These are phyloP conservation scores for Solanum ahanhuiri DNA, from an alignment of 257 asterid species.

Conservation along the genomic window DNA sequence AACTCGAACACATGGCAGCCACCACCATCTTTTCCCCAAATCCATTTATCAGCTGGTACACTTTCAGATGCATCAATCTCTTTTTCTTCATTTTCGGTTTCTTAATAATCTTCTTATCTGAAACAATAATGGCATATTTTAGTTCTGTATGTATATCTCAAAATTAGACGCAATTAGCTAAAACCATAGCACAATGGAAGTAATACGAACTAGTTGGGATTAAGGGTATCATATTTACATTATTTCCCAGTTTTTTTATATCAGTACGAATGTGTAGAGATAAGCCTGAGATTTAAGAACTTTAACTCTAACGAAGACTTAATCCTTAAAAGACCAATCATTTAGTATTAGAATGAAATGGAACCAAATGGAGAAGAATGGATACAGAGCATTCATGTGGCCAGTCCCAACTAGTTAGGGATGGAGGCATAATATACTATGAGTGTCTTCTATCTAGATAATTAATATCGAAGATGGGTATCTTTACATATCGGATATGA, in stretches of 20 bases:
- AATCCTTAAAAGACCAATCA: neutral
- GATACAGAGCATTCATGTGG: neutral
- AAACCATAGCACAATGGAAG: neutral
- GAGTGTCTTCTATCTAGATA: neutral
- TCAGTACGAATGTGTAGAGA: neutral
- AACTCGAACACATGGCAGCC: constrained; percentile 68
- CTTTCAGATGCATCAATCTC: neutral
- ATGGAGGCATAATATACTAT: neutral
- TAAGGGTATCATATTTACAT: neutral
- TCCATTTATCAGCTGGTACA: constrained; percentile 85
- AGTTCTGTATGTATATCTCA: neutral
- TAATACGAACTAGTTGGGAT: neutral
- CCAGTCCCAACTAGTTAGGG: neutral
- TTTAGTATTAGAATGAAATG: neutral
- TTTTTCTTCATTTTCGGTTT: neutral
- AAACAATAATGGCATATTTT: neutral
- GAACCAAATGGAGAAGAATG: neutral
- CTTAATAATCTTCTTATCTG: neutral
- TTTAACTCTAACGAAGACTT: neutral
- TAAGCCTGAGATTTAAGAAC: neutral
- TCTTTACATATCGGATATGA: neutral
- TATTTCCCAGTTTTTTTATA: neutral
- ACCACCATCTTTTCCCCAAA: constrained; percentile 87
- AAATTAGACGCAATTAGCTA: neutral
- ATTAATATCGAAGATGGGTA: neutral